Percentiles rank a stretch among this genome's conserved stretches.
These are phyloP conservation scores for Crithidia fasciculata DNA, from an alignment of 208 protist species.

Conservation along the genomic window DNA sequence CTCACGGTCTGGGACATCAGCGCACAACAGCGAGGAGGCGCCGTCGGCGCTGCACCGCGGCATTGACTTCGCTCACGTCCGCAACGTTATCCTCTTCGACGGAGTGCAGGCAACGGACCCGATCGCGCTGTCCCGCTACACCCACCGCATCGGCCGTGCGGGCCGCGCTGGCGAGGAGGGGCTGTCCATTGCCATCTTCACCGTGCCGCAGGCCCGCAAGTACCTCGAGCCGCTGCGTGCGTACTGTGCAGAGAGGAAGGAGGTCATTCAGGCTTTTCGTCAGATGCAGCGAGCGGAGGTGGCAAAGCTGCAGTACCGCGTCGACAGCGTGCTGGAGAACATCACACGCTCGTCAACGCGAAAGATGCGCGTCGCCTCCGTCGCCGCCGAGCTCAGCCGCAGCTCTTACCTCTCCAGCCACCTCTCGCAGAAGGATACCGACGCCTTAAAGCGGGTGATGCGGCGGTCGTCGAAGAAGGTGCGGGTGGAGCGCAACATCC, in stretches of 20 bases:
- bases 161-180: slow-evolving; percentile 89
- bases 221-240: slow-evolving; percentile 56
- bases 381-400: slow-evolving; percentile 86
- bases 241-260: slow-evolving; percentile 61
- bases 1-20: not conserved
- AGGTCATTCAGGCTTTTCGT: slow-evolving; percentile 71
- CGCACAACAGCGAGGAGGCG: slow-evolving; percentile 23
- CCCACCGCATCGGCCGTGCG: slow-evolving; percentile 96
- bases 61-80: slow-evolving; percentile 97
- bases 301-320: slow-evolving; percentile 85
- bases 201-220: slow-evolving; percentile 68
- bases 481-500: slow-evolving; percentile 83
- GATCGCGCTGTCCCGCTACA: slow-evolving; percentile 91
- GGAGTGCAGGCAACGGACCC: slow-evolving; percentile 87
- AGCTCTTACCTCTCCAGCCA: slow-evolving; percentile 91
- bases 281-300: slow-evolving; percentile 77
- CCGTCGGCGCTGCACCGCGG: slow-evolving; percentile 91
- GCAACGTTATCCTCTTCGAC: slow-evolving; percentile 97
- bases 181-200: slow-evolving; percentile 90
- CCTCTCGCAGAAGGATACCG: slow-evolving; percentile 90
- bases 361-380: slow-evolving; percentile 82
- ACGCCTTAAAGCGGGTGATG: slow-evolving; percentile 86
- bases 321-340: slow-evolving; percentile 80
- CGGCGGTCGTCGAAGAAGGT: slow-evolving; percentile 77
- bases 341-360: slow-evolving; percentile 79